These are phyloP conservation scores for Apiospora arundinis DNA, from an alignment of 2,329 filamentous ascomycete genomes.

Conservation along the genomic window DNA sequence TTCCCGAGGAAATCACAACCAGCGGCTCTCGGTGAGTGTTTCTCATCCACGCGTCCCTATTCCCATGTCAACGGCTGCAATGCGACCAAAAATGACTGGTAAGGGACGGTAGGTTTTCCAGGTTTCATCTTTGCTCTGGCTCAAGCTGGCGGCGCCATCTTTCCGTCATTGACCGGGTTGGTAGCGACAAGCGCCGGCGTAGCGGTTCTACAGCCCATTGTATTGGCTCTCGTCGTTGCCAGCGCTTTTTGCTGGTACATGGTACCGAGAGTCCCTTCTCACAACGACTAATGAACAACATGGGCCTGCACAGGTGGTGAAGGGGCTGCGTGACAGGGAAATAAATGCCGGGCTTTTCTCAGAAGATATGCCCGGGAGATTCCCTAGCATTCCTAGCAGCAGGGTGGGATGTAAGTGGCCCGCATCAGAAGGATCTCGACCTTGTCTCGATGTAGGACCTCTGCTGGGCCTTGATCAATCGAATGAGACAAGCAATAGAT, in stretches of 20 bases:
- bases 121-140: conserved; percentile 58
- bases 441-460: too few relatives aligned
- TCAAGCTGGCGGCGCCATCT: conserved; percentile 57
- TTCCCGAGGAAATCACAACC: conserved; percentile 53
- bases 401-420: too few relatives aligned
- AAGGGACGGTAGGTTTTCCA: conserved; percentile 4
- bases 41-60: not conserved
- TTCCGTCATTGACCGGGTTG: conserved; percentile 57
- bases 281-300: too few relatives aligned
- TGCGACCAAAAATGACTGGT: conserved; percentile 21
- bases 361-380: too few relatives aligned
- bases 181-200: conserved; percentile 53
- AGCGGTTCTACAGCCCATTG: conserved; percentile 53
- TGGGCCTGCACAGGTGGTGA: too few relatives aligned
- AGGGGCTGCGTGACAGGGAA: too few relatives aligned
- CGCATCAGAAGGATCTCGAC: too few relatives aligned
- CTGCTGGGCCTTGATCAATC: too few relatives aligned
- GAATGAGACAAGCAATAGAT: too few relatives aligned
- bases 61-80: not conserved
- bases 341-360: too few relatives aligned
- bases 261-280: conserved; percentile 37
- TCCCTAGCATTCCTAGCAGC: too few relatives aligned
- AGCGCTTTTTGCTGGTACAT: conserved; percentile 50
- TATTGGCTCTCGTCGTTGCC: conserved; percentile 50
- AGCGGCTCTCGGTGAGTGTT: conserved; percentile 51